Evolutionary conservation across 176 grass and related monocot species (phyloP).

Genomic region (Avena insularis): DNA sequence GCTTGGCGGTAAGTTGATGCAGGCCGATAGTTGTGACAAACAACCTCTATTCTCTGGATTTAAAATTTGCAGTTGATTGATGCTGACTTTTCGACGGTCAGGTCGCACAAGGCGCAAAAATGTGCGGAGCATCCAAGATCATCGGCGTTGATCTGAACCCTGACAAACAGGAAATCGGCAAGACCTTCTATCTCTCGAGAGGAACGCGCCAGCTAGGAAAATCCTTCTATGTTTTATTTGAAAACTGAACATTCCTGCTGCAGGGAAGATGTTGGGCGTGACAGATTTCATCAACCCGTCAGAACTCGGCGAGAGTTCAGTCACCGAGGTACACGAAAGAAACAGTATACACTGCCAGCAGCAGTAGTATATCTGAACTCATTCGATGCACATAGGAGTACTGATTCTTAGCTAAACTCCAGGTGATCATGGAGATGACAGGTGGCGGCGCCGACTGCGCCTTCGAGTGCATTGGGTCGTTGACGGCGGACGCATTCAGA

Average conservation of each 20-base stretch:
- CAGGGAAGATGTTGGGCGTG: constrained; percentile 55
- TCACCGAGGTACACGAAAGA: constrained; percentile 38
- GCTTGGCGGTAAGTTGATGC: constrained; percentile 55
- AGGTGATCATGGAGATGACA: constrained; percentile 72
- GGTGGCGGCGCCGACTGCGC: constrained; percentile 63
- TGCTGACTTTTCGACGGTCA: constrained; percentile 25
- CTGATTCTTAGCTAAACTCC: background rate
- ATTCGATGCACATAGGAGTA: too few species aligned
- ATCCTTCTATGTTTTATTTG: background rate
- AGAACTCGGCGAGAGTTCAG: constrained; percentile 43
- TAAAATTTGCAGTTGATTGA: background rate
- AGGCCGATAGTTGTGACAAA: background rate
- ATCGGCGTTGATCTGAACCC: constrained; percentile 72
- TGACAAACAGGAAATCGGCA: constrained; percentile 55
- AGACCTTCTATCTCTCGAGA: background rate
- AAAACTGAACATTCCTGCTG: background rate
- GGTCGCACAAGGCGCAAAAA: constrained; percentile 67
- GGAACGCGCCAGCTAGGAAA: background rate
- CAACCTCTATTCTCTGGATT: background rate
- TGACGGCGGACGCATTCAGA: constrained; percentile 70
- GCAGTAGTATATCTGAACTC: background rate
- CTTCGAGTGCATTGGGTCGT: constrained; percentile 81
- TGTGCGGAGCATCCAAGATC: constrained; percentile 61
- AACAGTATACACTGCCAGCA: background rate
- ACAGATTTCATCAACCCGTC: constrained; percentile 63